Evolutionary conservation across 768 basidiomycete genomes (phyloP).

Genomic region (Podaxis rugospora): DNA sequence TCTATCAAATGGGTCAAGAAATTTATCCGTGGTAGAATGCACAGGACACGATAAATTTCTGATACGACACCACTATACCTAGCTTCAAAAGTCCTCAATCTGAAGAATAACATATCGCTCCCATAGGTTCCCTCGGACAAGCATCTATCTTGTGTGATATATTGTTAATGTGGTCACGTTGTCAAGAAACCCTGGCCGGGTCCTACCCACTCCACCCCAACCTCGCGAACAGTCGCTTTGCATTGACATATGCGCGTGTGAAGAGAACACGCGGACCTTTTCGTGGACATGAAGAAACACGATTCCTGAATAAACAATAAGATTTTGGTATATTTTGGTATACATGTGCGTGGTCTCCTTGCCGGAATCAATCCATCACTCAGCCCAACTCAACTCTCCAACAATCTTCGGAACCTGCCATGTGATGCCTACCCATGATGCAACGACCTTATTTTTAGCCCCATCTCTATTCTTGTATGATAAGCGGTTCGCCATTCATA

Average conservation of each 20-base stretch:
- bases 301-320: background rate
- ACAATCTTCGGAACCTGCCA: background rate
- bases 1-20: too few species aligned
- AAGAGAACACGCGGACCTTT: background rate
- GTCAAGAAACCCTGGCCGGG: too few species aligned
- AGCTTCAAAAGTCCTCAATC: too few species aligned
- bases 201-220: too few species aligned
- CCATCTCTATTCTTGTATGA: background rate
- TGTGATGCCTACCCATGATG: background rate
- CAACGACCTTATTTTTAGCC: conserved; percentile 1
- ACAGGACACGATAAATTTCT: too few species aligned
- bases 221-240: too few species aligned
- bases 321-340: background rate
- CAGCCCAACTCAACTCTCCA: background rate
- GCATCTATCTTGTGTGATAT: too few species aligned
- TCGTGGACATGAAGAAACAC: background rate
- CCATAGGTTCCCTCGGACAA: too few species aligned
- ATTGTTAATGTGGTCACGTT: too few species aligned
- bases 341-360: background rate
- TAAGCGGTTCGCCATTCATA: conserved; percentile 1
- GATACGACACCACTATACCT: too few species aligned
- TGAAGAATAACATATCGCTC: too few species aligned
- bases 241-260: background rate
- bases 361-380: background rate
- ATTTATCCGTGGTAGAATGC: too few species aligned